A percentile compares a stretch with the other conserved stretches of the same genome.
Conservation (phyloP, 306 rosid genomes). For the Oxytropis ochrocephala region DNA sequence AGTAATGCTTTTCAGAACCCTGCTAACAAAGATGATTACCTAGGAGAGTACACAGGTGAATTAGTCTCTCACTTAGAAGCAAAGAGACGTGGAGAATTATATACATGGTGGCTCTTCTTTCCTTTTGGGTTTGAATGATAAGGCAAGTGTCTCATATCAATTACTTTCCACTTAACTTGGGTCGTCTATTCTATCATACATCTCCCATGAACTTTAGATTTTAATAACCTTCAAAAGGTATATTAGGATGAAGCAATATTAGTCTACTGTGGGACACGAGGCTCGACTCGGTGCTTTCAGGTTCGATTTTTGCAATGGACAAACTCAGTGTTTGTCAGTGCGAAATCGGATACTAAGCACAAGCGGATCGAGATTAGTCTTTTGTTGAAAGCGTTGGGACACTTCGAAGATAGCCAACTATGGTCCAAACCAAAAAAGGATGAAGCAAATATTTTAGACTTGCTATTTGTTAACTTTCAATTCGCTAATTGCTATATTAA, state of each 20-base stretch:
- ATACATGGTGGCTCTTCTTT: constrained; percentile 68
- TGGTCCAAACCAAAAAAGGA: too few species aligned
- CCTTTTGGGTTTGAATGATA: constrained; percentile 79
- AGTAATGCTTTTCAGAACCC: constrained; percentile 54
- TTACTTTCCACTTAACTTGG: background rate
- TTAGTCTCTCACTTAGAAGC: constrained; percentile 72
- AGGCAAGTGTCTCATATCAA: constrained; percentile 38
- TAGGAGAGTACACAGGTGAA: constrained; percentile 90
- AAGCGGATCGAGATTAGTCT: too few species aligned
- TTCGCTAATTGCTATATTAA: background rate
- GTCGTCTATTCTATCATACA: background rate
- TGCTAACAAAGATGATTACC: constrained; percentile 68
- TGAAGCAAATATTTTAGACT: background rate
- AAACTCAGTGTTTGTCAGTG: too few species aligned
- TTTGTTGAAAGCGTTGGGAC: too few species aligned
- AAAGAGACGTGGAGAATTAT: constrained; percentile 69
- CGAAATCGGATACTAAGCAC: too few species aligned
- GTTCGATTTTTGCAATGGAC: too few species aligned
- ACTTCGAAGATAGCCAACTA: too few species aligned
- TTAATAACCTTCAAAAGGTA: too few species aligned
- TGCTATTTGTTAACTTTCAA: background rate
- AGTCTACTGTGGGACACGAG: too few species aligned
- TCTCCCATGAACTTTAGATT: background rate
- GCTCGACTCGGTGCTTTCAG: too few species aligned
- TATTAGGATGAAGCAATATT: too few species aligned